phyloP scores from a whole-genome alignment of 768 basidiomycete genomes.

The Boletus pseudo-olivaceus region DNA sequence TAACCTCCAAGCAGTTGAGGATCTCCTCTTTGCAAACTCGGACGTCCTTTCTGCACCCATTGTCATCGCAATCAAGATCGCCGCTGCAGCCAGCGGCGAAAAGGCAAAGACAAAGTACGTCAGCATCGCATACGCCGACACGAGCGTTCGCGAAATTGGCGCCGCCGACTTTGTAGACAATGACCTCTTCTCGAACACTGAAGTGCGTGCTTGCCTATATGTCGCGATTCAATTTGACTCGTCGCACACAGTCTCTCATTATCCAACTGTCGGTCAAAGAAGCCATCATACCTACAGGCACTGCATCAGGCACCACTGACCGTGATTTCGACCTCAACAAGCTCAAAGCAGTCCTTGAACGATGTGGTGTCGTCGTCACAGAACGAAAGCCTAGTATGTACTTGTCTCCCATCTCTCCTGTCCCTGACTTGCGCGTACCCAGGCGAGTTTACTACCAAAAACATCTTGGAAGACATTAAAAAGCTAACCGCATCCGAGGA shows the following conservation, averaged over 20 bases:
- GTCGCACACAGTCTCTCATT: slow-evolving; percentile 66
- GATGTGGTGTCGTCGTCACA: slow-evolving; percentile 87
- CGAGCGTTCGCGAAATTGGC: slow-evolving; percentile 79
- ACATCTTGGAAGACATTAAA: slow-evolving; percentile 74
- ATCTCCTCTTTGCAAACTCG: slow-evolving; percentile 76
- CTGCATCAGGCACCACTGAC: slow-evolving; percentile 65
- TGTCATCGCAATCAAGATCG: slow-evolving; percentile 83
- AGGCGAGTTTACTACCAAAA: slow-evolving; percentile 86
- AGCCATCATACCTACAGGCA: slow-evolving; percentile 78
- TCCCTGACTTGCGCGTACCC: not conserved
- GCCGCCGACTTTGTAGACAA: slow-evolving; percentile 92
- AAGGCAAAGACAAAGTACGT: slow-evolving; percentile 68
- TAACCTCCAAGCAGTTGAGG: slow-evolving; percentile 71
- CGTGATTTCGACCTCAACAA: slow-evolving; percentile 88
- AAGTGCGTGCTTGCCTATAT: slow-evolving; percentile 48
- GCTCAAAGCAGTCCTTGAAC: slow-evolving; percentile 78
- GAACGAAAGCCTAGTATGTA: slow-evolving; percentile 80
- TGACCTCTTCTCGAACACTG: slow-evolving; percentile 92
- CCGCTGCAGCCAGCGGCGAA: slow-evolving; percentile 45
- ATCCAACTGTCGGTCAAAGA: slow-evolving; percentile 99
- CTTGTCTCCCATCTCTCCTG: not conserved
- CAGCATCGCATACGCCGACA: slow-evolving; percentile 91
- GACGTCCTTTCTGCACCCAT: slow-evolving; percentile 84
- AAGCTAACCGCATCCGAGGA: slow-evolving; percentile 34
- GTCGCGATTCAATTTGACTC: not conserved